Percentiles rank a stretch among this genome's conserved stretches.
Evolutionary conservation across 164 flowering plant species (phyloP).

Genomic region (Taxillus chinensis): DNA sequence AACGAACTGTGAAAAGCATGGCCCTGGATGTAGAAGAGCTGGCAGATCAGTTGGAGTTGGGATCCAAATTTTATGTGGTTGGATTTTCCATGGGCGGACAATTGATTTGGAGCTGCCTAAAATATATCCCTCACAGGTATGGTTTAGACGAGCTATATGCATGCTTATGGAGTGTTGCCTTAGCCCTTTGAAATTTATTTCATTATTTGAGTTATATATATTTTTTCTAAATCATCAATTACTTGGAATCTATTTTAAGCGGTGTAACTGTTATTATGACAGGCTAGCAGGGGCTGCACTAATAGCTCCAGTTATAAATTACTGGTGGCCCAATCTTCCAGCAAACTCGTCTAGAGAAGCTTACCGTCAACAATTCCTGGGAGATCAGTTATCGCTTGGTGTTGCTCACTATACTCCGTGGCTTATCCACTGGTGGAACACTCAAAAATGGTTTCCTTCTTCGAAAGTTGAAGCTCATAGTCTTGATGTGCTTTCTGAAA

Average conservation of each 20-base stretch:
- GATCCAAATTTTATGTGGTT: constrained; percentile 49
- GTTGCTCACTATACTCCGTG: constrained; percentile 67
- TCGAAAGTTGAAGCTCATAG: constrained; percentile 24
- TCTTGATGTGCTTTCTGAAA: constrained; percentile 23
- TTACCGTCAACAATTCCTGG: constrained; percentile 25
- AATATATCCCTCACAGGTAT: constrained; percentile 75
- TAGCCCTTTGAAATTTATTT: no score
- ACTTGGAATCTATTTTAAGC: no score
- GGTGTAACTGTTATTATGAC: constrained; percentile 7
- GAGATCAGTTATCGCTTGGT: constrained; percentile 60
- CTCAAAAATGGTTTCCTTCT: constrained; percentile 66
- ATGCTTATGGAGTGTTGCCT: no score
- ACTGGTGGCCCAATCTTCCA: constrained; percentile 85
- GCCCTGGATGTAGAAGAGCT: constrained; percentile 67
- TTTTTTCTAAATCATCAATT: no score
- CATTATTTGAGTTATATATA: no score
- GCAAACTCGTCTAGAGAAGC: constrained; percentile 52
- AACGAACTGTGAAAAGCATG: constrained; percentile 36
- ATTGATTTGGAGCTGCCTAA: constrained; percentile 49
- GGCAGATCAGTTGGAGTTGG: constrained; percentile 53
- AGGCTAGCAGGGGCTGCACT: constrained; percentile 82
- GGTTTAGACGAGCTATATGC: neutral
- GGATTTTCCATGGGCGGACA: constrained; percentile 72
- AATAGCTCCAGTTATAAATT: constrained; percentile 67
- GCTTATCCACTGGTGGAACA: constrained; percentile 85